phyloP scores from a whole-genome alignment of 2,329 filamentous ascomycete genomes.

The Lasiodiplodia citricola region DNA sequence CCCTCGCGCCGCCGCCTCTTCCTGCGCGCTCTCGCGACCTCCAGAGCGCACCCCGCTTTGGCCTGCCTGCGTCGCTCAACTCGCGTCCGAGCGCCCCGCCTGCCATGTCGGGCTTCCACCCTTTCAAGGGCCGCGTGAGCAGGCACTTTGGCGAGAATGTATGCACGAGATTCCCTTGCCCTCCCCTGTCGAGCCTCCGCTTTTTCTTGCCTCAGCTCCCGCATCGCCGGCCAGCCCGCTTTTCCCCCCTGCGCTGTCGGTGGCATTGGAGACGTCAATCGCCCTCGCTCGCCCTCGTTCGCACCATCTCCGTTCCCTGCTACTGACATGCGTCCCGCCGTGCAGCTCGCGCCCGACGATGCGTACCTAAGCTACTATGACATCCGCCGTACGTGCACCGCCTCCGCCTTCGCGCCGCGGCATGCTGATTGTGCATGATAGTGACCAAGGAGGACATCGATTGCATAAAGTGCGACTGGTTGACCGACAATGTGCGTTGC shows the following conservation, averaged over 20 bases:
- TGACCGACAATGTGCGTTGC: conserved; percentile 84
- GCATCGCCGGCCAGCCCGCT: conserved; percentile 3
- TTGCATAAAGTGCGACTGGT: conserved; percentile 88
- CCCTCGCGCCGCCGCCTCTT: background rate
- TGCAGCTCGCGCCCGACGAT: conserved; percentile 65
- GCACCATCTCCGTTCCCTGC: background rate
- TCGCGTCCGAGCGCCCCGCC: conserved; percentile 5
- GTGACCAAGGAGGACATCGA: conserved; percentile 91
- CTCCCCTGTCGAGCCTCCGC: conserved; percentile 29
- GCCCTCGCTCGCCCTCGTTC: background rate
- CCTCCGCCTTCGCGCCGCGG: background rate
- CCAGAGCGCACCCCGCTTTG: background rate
- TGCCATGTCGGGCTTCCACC: conserved; percentile 49
- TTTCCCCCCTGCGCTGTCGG: background rate
- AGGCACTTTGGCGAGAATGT: conserved; percentile 59
- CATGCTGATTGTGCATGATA: conserved; percentile 40
- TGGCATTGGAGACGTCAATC: background rate
- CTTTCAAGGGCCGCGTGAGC: conserved; percentile 59
- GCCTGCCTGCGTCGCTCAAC: background rate
- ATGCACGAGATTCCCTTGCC: conserved; percentile 41
- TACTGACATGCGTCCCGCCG: conserved; percentile 29
- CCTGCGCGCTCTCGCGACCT: background rate
- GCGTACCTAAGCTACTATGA: conserved; percentile 73
- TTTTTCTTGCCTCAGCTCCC: conserved; percentile 26
- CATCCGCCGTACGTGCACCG: conserved; percentile 58